Conservation (phyloP, 2,329 filamentous ascomycete species). For the Pseudocercospora pini-densiflorae region DNA sequence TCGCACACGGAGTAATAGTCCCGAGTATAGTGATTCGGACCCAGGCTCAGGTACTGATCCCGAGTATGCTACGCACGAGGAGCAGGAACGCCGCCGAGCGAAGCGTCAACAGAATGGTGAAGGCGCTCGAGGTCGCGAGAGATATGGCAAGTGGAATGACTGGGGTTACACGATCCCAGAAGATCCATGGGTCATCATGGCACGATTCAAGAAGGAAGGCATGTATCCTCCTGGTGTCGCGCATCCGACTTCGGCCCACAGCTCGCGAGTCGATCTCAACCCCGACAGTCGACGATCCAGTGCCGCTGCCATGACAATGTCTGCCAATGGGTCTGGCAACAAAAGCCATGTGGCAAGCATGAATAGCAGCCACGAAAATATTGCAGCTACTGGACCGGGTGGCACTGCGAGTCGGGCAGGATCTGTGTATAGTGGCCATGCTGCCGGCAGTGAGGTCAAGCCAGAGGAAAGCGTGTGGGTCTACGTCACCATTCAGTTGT, state of each 20-base stretch:
- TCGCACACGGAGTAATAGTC: constrained; percentile 38
- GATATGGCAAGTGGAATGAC: constrained; percentile 53
- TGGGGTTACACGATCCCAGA: constrained; percentile 80
- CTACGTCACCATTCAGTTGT: constrained; percentile 94
- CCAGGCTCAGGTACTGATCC: constrained; percentile 44
- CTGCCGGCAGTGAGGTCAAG: constrained; percentile 34
- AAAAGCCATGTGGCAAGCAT: constrained; percentile 30
- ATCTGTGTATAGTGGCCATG: constrained; percentile 21
- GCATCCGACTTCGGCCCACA: constrained; percentile 56
- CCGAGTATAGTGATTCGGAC: constrained; percentile 45
- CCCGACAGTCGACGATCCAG: constrained; percentile 27
- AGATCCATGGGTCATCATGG: constrained; percentile 92
- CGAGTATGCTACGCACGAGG: constrained; percentile 42
- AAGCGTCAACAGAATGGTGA: constrained; percentile 27
- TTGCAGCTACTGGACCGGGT: constrained; percentile 30
- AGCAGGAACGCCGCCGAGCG: constrained; percentile 39
- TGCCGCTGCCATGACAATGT: constrained; percentile 35
- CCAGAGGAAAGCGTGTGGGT: constrained; percentile 78
- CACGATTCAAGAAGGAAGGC: constrained; percentile 84
- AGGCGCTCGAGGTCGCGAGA: constrained; percentile 41
- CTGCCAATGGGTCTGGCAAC: constrained; percentile 23
- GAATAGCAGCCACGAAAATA: constrained; percentile 35
- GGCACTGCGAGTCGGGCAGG: constrained; percentile 16
- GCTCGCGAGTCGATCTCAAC: constrained; percentile 52
- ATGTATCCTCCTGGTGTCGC: constrained; percentile 60